Evolutionary conservation across 2,329 filamentous ascomycete species (phyloP), one percentile per base, ranked within the genome.

Genomic region (Hypoxylon sp.): DNA sequence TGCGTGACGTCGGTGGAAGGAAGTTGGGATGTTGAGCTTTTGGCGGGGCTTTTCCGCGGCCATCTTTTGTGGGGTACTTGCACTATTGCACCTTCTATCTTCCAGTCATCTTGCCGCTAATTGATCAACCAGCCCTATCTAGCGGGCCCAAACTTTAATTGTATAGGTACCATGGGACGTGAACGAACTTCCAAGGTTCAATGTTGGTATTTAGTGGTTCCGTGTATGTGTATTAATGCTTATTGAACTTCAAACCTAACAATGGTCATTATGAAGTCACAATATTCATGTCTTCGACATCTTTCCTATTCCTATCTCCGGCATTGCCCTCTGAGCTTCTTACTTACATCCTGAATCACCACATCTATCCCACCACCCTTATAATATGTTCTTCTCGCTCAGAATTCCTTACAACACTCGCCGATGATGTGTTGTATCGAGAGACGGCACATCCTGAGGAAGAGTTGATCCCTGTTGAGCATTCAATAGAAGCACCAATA

Each of bases 371-470:
- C 2, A 91, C 89, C 0, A 91, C 89, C 0, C 79, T 97, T 49
- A 79, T 97, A 65, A 81, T 97, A 68, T 94, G 93, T 78, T 88
- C 86, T 14, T 83, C 88, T 0, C 88, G 86, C 63, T 80, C 86
- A 0, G 83, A 85, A 1, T 97, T 97, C 74, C 78, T 94, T 10
- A 76, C 83, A 1, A 82, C 88, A 19, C 81, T 95, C 19, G 74
- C 82, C 38, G 74, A 82, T 11, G 84, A 89, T 28, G 75, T 89
- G 52, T 75, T 43, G 7, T 21, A 34, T 13, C 57, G 36, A 11
- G 51, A 63, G n/a, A 46, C 41, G 13, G 23, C 28, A 23, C 9
- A 5, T 30, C 19, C 41, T 4, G 50, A 63, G 14, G 46, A 65
- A 13, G 45, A 32, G 3, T 23, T 23, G 25, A n/a, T 19, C 23